Evolutionary conservation across 257 asterid genomes (phyloP).

Genomic region (Jacaranda mimosifolia): DNA sequence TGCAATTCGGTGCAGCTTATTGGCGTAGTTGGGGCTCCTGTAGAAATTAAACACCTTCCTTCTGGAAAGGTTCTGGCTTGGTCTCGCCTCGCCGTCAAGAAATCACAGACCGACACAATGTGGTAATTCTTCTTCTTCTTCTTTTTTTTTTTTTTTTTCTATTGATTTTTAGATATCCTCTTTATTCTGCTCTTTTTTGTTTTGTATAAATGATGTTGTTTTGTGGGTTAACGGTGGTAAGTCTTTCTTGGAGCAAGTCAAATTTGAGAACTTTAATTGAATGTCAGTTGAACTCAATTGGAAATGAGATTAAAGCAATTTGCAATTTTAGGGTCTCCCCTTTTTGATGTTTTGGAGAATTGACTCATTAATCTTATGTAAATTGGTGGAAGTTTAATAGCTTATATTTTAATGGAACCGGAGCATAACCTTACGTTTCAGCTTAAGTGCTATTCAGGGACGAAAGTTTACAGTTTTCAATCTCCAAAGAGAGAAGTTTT

Average conservation of each 20-base stretch:
- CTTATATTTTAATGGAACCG: not conserved
- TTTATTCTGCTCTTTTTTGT: not conserved
- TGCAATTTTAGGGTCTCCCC: not conserved
- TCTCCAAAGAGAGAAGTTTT: not conserved
- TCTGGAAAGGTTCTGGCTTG: conserved; percentile 82
- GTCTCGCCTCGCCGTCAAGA: conserved; percentile 89
- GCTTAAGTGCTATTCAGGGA: not conserved
- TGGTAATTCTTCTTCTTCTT: conserved; percentile 51
- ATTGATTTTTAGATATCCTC: not conserved
- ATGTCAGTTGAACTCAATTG: not conserved
- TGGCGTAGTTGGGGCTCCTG: conserved; percentile 78
- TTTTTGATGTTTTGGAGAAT: not conserved
- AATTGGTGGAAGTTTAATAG: not conserved
- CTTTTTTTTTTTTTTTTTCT: not conserved
- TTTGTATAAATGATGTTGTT: not conserved
- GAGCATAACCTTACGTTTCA: not conserved
- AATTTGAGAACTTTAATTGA: not conserved
- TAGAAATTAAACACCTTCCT: conserved; percentile 72
- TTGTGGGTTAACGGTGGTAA: too few species aligned
- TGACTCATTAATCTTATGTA: not conserved
- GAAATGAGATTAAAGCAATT: not conserved
- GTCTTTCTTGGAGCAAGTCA: too few species aligned
- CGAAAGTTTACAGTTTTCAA: not conserved
- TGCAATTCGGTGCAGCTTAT: conserved; percentile 76
- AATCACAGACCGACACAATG: conserved; percentile 73